A percentile compares a stretch with the other conserved stretches of the same genome.
phyloP scores from a whole-genome alignment of 805 yeast genomes.

The Barnettozyma populi region DNA sequence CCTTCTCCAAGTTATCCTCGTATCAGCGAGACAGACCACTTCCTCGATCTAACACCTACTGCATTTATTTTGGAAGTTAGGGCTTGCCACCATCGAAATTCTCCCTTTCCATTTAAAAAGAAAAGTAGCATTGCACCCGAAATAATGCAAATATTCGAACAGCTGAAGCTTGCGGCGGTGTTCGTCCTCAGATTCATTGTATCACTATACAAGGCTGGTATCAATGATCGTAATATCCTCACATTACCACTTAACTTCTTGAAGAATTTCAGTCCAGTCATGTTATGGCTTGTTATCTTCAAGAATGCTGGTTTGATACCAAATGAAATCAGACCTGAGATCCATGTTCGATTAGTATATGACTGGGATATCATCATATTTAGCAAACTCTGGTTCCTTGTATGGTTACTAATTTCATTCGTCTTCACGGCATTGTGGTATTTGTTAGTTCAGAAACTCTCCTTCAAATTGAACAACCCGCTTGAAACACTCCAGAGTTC shows the following conservation, averaged over 20 bases:
- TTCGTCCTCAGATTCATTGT: constrained; percentile 5
- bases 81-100: too few relatives aligned
- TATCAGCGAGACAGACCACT: too few relatives aligned
- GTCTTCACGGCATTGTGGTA: constrained; percentile 15
- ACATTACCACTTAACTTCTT: constrained; percentile 39
- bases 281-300: constrained; percentile 51
- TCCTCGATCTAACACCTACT: too few relatives aligned
- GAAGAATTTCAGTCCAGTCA: constrained; percentile 46
- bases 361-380: constrained; percentile 39
- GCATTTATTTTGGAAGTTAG: too few relatives aligned
- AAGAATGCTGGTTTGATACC: constrained; percentile 58
- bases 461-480: constrained; percentile 28
- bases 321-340: constrained; percentile 44
- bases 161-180: not conserved
- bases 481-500: constrained; percentile 11
- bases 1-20: too few relatives aligned
- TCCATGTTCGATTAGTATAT: constrained; percentile 43
- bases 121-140: too few relatives aligned
- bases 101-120: too few relatives aligned
- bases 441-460: constrained; percentile 23
- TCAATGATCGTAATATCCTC: constrained; percentile 35
- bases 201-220: constrained; percentile 6
- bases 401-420: constrained; percentile 15
- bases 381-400: constrained; percentile 15
- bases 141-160: not conserved